These are phyloP conservation scores for Ramalina peruviana DNA, from an alignment of 495 filamentous ascomycete genomes.

Conservation along the genomic window DNA sequence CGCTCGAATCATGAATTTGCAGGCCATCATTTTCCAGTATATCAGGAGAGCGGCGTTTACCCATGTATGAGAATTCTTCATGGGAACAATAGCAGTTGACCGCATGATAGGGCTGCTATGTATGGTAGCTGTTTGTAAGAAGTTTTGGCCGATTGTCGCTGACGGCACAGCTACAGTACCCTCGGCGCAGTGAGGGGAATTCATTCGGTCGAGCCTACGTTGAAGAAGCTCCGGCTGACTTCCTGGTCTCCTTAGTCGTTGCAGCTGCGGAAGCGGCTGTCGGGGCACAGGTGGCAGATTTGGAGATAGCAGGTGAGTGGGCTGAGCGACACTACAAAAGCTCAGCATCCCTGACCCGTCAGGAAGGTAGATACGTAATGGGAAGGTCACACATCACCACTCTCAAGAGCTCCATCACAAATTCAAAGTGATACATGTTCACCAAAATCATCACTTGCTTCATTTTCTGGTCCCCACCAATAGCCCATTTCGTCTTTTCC, in stretches of 20 bases:
- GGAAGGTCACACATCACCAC: conserved; percentile 1
- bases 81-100: not conserved
- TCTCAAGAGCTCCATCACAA: conserved; percentile 6
- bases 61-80: not conserved
- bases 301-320: not conserved
- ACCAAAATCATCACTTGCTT: conserved; percentile 2
- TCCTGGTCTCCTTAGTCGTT: not conserved
- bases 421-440: conserved; percentile 7
- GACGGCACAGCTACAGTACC: not conserved
- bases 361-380: not conserved
- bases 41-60: conserved; percentile 1
- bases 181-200: not conserved
- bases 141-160: not conserved
- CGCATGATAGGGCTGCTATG: not conserved
- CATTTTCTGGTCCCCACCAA: conserved; percentile 5
- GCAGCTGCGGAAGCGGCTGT: not conserved
- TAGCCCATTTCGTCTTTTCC: conserved; percentile 8
- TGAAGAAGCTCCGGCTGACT: not conserved
- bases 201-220: not conserved
- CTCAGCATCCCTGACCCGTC: not conserved
- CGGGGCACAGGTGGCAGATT: not conserved
- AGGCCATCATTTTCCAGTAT: conserved; percentile 1
- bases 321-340: not conserved
- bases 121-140: not conserved
- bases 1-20: conserved; percentile 7